Percentiles rank a stretch among this genome's conserved stretches.
phyloP scores from a whole-genome alignment of 306 rosid species.

The Pyrus bretschneideri region DNA sequence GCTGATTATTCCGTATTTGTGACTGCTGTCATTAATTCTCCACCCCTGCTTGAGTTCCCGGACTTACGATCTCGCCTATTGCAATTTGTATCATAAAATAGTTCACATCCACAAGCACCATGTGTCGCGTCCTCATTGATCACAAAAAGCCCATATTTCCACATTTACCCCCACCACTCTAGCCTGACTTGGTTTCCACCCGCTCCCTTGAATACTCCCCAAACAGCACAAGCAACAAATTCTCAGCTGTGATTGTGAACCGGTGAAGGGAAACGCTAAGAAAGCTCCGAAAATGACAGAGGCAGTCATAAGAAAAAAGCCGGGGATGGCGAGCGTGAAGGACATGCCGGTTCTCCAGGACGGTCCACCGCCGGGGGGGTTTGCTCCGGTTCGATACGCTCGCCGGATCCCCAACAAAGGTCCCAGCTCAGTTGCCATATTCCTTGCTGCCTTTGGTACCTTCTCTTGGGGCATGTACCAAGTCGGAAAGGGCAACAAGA shows the following conservation, averaged over 20 bases:
- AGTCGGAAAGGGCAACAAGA: conserved; percentile 95
- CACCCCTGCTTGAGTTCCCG: too few species aligned
- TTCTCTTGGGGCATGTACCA: conserved; percentile 99
- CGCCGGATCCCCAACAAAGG: conserved; percentile 96
- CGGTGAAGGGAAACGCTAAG: not conserved
- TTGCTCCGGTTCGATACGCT: conserved; percentile 88
- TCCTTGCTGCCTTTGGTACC: conserved; percentile 66
- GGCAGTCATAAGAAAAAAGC: conserved; percentile 81
- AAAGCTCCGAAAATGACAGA: conserved; percentile 57
- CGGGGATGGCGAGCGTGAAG: conserved; percentile 96
- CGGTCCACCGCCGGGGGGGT: conserved; percentile 99
- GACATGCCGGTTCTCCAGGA: conserved; percentile 99
- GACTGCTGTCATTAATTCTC: too few species aligned
- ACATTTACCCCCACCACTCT: not conserved
- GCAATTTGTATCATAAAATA: too few species aligned
- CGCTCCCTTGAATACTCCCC: not conserved
- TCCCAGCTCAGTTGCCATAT: conserved; percentile 79
- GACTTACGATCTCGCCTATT: too few species aligned
- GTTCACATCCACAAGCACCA: not conserved
- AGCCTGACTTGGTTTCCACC: not conserved
- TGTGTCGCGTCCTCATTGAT: not conserved
- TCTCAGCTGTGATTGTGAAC: not conserved
- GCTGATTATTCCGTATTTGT: too few species aligned
- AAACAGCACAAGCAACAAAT: not conserved
- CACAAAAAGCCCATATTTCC: not conserved